phyloP scores from a whole-genome alignment of 1,284 basidiomycete species.

The Rhizoctonia solani region DNA sequence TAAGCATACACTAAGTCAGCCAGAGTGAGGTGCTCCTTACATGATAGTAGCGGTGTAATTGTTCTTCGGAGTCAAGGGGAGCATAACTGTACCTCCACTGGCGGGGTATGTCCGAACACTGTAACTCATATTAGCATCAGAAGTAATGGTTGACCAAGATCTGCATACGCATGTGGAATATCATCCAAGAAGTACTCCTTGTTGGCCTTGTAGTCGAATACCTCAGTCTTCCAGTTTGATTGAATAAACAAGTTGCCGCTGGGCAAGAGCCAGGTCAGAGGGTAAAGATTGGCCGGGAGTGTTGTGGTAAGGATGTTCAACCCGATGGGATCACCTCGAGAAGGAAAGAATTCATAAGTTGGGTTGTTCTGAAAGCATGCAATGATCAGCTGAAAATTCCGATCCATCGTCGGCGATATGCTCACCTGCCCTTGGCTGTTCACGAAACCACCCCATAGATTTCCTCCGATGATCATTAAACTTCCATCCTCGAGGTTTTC shows the following conservation, averaged over 20 bases:
- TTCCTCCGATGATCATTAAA: slow-evolving; percentile 57
- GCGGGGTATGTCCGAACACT: slow-evolving; percentile 87
- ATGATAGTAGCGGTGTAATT: slow-evolving; percentile 78
- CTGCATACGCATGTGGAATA: slow-evolving; percentile 37
- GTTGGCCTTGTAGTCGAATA: slow-evolving; percentile 67
- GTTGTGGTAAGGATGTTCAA: slow-evolving; percentile 82
- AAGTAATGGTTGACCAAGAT: slow-evolving; percentile 54
- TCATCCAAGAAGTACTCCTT: slow-evolving; percentile 41
- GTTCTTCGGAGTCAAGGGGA: slow-evolving; percentile 86
- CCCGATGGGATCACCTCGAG: slow-evolving; percentile 59
- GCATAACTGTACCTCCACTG: slow-evolving; percentile 86
- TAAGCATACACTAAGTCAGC: not conserved
- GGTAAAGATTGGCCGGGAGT: slow-evolving; percentile 87
- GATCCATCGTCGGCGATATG: not conserved
- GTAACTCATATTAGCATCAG: slow-evolving; percentile 49
- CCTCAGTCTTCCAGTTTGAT: slow-evolving; percentile 61
- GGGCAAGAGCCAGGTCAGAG: slow-evolving; percentile 82
- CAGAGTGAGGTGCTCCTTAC: not conserved
- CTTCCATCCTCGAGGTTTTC: slow-evolving; percentile 48
- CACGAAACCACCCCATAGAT: slow-evolving; percentile 82
- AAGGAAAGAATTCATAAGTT: slow-evolving; percentile 84
- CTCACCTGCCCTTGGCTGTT: slow-evolving; percentile 72
- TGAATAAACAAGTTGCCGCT: slow-evolving; percentile 84
- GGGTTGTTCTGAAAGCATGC: slow-evolving; percentile 65
- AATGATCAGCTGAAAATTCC: too few species aligned